phyloP scores from a whole-genome alignment of 140 eudicot genomes.

The Anethum foeniculum region DNA sequence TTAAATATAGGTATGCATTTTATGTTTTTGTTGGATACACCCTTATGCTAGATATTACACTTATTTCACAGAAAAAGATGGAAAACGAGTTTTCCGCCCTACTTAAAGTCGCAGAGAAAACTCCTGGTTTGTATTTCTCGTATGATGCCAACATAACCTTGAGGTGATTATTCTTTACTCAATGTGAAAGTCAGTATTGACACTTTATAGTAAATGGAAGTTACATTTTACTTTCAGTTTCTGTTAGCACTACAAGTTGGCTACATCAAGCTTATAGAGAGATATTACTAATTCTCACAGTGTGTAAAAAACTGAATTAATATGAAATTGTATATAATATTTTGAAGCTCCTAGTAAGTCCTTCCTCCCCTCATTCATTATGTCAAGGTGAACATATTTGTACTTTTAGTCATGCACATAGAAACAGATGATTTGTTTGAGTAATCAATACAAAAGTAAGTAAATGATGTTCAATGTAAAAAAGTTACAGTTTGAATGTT shows the following conservation, averaged over 20 bases:
- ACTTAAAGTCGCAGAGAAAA: constrained; percentile 68
- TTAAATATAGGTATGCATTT: background rate
- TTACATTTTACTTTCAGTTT: background rate
- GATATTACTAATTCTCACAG: background rate
- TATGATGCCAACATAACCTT: constrained; percentile 57
- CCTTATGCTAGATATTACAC: background rate
- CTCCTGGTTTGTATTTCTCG: constrained; percentile 80
- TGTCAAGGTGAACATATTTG: no score
- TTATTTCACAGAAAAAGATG: constrained; percentile 67
- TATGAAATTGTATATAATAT: background rate
- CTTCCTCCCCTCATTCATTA: no score
- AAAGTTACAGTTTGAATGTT: no score
- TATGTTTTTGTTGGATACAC: background rate
- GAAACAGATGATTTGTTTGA: background rate
- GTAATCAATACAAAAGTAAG: no score
- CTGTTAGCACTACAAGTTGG: background rate
- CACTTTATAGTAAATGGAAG: background rate
- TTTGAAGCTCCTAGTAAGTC: background rate
- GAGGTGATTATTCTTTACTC: constrained; percentile 44
- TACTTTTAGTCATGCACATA: background rate
- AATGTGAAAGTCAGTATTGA: background rate
- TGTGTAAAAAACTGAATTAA: background rate
- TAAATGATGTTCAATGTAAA: no score
- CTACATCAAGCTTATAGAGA: background rate
- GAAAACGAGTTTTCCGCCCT: constrained; percentile 70